Evolutionary conservation across 2,329 filamentous ascomycete genomes (phyloP), one percentile per base, ranked within the genome.

Genomic region (Aspergillus sp.): DNA sequence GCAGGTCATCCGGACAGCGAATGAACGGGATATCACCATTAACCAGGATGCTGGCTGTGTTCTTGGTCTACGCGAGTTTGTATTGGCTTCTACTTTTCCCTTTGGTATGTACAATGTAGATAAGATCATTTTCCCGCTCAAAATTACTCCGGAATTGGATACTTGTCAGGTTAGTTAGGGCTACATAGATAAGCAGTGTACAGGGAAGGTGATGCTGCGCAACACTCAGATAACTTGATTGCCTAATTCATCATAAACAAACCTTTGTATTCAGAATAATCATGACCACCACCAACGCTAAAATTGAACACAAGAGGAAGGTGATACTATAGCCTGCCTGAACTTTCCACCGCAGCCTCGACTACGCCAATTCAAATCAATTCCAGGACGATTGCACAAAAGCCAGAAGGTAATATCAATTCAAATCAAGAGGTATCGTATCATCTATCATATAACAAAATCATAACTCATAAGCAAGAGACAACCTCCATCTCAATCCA

Each of bases 401-500:
- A 19, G 19, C 19, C 19, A 8, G 5, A 27, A 8, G 26, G 12
- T 26, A 8, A 39, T 10, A 19, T 39, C 36, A 28, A 4, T 12
- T 12, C n/a, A 36, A 5, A 36, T 36, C n/a, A n/a, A 5, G 9
- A 34, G 27, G 47, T 41, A 46, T 48, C 40, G 26, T 42, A 35
- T 7, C 10, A 43, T 19, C 19, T 19, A 19, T 19, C 19, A 19
- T 19, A 19, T 35, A 36, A 47, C 34, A 45, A 39, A 26, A 28
- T 26, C 39, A 38, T 26, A 44, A 36, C 19, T 33, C 9, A 41
- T 35, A 33, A 26, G n/a, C 12, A 43, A 5, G 26, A 19, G 27
- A 48, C 26, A 29, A 27, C 48, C 52, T 29, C 50, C 50, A 51
- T 54, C 74, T 79, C 88, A 90, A 68, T 85, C 72, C 47, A 94